Evolutionary conservation across 2,329 filamentous ascomycete genomes (phyloP).

Genomic region (Sporothrix protearum): DNA sequence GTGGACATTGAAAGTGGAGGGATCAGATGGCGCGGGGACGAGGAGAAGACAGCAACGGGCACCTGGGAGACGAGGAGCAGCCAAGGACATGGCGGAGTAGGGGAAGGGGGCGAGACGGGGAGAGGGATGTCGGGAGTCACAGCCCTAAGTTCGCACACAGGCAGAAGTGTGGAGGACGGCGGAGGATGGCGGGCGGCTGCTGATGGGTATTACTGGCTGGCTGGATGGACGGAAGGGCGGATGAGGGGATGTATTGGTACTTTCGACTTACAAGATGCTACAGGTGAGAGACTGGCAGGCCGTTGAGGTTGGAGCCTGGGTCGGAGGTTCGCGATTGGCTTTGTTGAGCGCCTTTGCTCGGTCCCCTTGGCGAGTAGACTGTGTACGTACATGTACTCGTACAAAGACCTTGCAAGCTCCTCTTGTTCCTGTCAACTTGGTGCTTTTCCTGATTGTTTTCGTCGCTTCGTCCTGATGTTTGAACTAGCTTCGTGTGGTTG

Average conservation of each 20-base stretch:
- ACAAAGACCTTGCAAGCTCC: not conserved
- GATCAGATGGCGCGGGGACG: conserved; percentile 8
- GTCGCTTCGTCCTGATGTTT: not conserved
- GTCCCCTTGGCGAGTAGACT: not conserved
- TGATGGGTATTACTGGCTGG: not conserved
- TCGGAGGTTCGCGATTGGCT: not conserved
- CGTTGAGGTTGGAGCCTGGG: too few species aligned
- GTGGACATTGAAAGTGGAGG: conserved; percentile 20
- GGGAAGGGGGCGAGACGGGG: conserved; percentile 24
- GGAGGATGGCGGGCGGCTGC: not conserved
- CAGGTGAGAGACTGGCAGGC: not conserved
- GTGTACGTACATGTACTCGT: not conserved
- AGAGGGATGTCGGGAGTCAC: conserved; percentile 14
- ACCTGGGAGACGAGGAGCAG: conserved; percentile 7
- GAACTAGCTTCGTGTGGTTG: not conserved
- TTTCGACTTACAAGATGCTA: conserved; percentile 3
- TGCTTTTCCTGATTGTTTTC: conserved; percentile 1
- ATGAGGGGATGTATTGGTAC: conserved; percentile 19
- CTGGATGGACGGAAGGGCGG: conserved; percentile 25
- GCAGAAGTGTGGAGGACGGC: conserved; percentile 21
- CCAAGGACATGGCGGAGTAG: conserved; percentile 23
- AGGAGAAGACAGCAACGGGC: conserved; percentile 11
- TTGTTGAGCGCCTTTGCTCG: not conserved
- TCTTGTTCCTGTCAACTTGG: not conserved
- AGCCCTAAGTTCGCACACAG: not conserved